phyloP scores from a whole-genome alignment of 2,329 filamentous ascomycete species.

The Diaporthe sp. region DNA sequence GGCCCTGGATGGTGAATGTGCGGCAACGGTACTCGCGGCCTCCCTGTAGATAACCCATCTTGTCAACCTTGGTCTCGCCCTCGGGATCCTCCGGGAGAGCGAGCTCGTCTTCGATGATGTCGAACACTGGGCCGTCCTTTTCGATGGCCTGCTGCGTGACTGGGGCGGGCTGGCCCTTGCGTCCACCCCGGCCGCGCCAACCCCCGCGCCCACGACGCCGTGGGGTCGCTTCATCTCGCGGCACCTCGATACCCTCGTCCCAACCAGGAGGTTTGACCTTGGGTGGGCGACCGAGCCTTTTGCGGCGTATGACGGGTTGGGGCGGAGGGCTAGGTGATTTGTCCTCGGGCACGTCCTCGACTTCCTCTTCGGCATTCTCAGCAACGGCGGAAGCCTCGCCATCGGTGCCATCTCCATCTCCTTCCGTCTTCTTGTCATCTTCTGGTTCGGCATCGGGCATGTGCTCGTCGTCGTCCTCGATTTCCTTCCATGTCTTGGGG shows the following conservation, averaged over 20 bases:
- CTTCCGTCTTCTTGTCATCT: conserved; percentile 50
- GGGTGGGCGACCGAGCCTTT: conserved; percentile 86
- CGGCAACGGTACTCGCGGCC: conserved; percentile 95
- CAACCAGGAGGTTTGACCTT: conserved; percentile 88
- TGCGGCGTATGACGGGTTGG: conserved; percentile 76
- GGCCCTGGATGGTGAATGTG: conserved; percentile 90
- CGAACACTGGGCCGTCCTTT: conserved; percentile 92
- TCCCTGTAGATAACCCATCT: conserved; percentile 83
- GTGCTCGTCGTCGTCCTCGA: conserved; percentile 61
- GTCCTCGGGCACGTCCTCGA: conserved; percentile 50
- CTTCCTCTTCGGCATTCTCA: conserved; percentile 50
- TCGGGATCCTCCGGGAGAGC: conserved; percentile 87
- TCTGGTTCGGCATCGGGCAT: conserved; percentile 60
- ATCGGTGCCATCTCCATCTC: conserved; percentile 52
- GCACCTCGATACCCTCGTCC: conserved; percentile 73
- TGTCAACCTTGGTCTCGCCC: conserved; percentile 94
- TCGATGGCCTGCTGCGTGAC: conserved; percentile 91
- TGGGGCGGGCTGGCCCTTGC: conserved; percentile 76
- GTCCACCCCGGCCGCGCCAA: conserved; percentile 77
- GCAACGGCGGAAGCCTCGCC: conserved; percentile 58
- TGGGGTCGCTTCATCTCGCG: conserved; percentile 70
- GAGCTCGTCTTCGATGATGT: conserved; percentile 93
- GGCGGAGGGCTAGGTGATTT: conserved; percentile 70
- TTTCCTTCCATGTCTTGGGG: conserved; percentile 57
- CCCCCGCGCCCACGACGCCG: conserved; percentile 77